Base-by-base conservation (phyloP, 73 alveolate species). In the Paramecium primaurelia region DNA sequence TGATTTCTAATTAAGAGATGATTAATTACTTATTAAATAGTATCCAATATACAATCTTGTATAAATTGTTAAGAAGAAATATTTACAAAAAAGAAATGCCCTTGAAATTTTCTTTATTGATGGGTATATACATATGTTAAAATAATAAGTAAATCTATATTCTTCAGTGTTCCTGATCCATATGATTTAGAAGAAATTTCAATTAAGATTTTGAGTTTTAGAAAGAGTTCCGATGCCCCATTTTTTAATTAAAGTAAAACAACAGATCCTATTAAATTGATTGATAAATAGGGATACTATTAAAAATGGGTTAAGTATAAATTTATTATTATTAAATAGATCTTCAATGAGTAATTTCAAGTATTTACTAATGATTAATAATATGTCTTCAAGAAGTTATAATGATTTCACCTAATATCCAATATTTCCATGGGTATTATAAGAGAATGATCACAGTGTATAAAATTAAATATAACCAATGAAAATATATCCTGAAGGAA, bases 351-450 rank as follows among this genome's bases (percentile, higher is more conserved):
- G 69, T 54, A 54, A 54, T 18, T 54, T 54, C 32, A 54, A 18
- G 71, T 94, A 97, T 88, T 28, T 98, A 40, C 95, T 97, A 97
- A 80, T 71, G 37, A 86, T 98, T 89, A 98, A 98, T 88, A 32
- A 93, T 58, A 92, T 94, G 32, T 94, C 98, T 22, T 97, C 98
- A 37, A 94, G 99, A 71, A 92, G 99, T 32, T 97, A 92, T 93
- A 97, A 97, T 68, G 99, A 98, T 92, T 93, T 98, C 36, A 92
- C 98, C 22, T 97, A 98, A 92, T 98, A 98, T 92, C 99, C 99
- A 16, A 98, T 98, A 14, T 89, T 97, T 89, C 99, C 99, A n/a
- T 98, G 99, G 99, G 94, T 98, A 37, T 59, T 97, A 85, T 32
- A 32, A 9, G 84, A 68, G 25, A 25, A 68, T 68, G 28, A 32